These are phyloP conservation scores for Lodderomyces orthopsilosis DNA, from an alignment of 1,139 yeast genomes.

Conservation along the genomic window DNA sequence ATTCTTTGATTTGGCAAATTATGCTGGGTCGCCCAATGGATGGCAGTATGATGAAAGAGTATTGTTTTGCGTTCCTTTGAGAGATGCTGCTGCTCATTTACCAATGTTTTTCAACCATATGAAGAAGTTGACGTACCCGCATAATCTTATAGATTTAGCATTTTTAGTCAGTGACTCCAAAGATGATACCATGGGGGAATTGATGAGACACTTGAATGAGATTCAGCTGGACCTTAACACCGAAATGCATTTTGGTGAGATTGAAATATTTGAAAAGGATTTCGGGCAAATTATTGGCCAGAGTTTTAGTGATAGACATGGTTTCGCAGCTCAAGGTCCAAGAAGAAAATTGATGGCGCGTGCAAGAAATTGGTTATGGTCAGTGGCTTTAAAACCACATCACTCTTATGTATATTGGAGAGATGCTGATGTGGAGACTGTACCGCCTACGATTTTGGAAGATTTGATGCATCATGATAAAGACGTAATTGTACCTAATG, in stretches of 20 bases:
- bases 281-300: constrained; percentile 54
- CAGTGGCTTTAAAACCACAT: constrained; percentile 51
- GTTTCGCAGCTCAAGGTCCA: constrained; percentile 55
- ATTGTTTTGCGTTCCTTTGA: constrained; percentile 54
- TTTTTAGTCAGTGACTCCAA: constrained; percentile 57
- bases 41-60: constrained; percentile 57
- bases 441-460: constrained; percentile 49
- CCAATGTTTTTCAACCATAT: constrained; percentile 62
- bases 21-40: constrained; percentile 45
- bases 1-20: constrained; percentile 47
- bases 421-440: constrained; percentile 55
- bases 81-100: constrained; percentile 62
- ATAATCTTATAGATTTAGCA: constrained; percentile 54
- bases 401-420: constrained; percentile 56
- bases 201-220: constrained; percentile 39
- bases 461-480: constrained; percentile 55
- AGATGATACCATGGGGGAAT: constrained; percentile 54
- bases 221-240: constrained; percentile 44
- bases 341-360: constrained; percentile 53
- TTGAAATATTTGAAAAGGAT: constrained; percentile 54
- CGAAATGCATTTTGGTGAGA: constrained; percentile 49
- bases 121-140: constrained; percentile 58
- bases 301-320: constrained; percentile 51
- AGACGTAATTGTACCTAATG: constrained; percentile 71
- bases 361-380: constrained; percentile 55